Evolutionary conservation across 2,329 filamentous ascomycete species (phyloP).

Genomic region (Cladosporium sp.): DNA sequence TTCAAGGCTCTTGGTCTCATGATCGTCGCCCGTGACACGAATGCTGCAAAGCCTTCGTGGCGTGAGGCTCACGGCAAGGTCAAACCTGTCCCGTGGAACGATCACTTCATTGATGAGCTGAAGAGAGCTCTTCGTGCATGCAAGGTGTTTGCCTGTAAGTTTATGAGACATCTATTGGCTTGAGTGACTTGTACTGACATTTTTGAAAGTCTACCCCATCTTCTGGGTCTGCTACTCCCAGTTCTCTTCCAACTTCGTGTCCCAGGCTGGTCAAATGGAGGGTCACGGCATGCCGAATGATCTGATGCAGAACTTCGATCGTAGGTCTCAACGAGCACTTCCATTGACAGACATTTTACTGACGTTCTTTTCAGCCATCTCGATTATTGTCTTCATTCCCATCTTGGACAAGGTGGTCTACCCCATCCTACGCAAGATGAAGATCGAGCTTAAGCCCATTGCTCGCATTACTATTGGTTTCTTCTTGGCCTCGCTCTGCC

Average conservation of each 20-base stretch:
- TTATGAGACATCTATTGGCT: too few species aligned
- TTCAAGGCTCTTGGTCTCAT: conserved; percentile 59
- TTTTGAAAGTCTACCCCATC: conserved; percentile 34
- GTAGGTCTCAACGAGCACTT: neutral
- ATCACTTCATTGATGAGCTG: conserved; percentile 68
- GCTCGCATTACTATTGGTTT: conserved; percentile 52
- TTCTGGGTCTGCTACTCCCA: conserved; percentile 42
- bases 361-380: too few species aligned
- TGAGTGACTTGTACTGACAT: neutral
- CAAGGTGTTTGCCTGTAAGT: conserved; percentile 56
- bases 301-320: conserved; percentile 35
- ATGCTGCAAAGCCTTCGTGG: conserved; percentile 65
- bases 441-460: conserved; percentile 46
- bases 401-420: conserved; percentile 44
- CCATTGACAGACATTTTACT: too few species aligned
- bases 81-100: conserved; percentile 56
- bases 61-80: conserved; percentile 49
- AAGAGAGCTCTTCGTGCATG: conserved; percentile 63
- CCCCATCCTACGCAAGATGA: conserved; percentile 39
- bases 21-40: conserved; percentile 48
- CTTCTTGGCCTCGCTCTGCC: conserved; percentile 48
- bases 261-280: conserved; percentile 45
- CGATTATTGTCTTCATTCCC: conserved; percentile 45
- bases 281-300: conserved; percentile 45
- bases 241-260: conserved; percentile 44